phyloP scores from a whole-genome alignment of 306 rosid species.

The Cucurbita maxima region DNA sequence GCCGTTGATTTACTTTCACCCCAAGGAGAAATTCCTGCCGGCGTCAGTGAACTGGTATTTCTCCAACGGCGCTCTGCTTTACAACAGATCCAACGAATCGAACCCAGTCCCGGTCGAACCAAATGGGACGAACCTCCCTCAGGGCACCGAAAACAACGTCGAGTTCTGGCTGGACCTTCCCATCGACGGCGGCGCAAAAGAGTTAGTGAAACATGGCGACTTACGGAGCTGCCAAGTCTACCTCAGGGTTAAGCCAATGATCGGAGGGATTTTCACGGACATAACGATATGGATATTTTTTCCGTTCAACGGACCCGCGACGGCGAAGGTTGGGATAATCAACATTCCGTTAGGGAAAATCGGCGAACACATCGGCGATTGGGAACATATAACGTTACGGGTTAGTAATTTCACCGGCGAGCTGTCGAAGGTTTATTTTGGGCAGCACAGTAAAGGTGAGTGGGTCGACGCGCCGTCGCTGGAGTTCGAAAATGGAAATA shows the following conservation, averaged over 20 bases:
- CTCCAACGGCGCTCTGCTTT: conserved; percentile 43
- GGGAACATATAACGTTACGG: conserved; percentile 75
- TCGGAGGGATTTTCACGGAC: conserved; percentile 63
- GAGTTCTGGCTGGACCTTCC: conserved; percentile 60
- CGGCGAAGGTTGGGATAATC: conserved; percentile 29
- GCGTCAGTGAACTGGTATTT: conserved; percentile 53
- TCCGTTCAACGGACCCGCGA: conserved; percentile 68
- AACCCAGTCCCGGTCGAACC: conserved; percentile 29
- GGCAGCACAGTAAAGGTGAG: conserved; percentile 54
- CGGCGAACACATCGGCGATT: conserved; percentile 66
- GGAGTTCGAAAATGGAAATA: conserved; percentile 34
- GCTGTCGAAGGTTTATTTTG: conserved; percentile 34
- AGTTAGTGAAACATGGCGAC: conserved; percentile 42
- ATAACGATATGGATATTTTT: conserved; percentile 52
- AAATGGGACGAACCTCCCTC: conserved; percentile 54
- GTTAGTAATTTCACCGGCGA: conserved; percentile 56
- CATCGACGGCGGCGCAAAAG: conserved; percentile 19
- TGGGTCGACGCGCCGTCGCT: conserved; percentile 51
- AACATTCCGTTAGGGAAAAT: conserved; percentile 34
- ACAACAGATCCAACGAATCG: conserved; percentile 21
- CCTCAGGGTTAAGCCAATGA: conserved; percentile 48
- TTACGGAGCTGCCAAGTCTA: conserved; percentile 26
- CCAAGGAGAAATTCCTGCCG: conserved; percentile 41
- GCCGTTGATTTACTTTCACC: conserved; percentile 53
- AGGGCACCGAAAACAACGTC: conserved; percentile 39